Evolutionary conservation across 345 rosid genomes (phyloP), one percentile per base, ranked within the genome.

Genomic region (Dimocarpus longan): DNA sequence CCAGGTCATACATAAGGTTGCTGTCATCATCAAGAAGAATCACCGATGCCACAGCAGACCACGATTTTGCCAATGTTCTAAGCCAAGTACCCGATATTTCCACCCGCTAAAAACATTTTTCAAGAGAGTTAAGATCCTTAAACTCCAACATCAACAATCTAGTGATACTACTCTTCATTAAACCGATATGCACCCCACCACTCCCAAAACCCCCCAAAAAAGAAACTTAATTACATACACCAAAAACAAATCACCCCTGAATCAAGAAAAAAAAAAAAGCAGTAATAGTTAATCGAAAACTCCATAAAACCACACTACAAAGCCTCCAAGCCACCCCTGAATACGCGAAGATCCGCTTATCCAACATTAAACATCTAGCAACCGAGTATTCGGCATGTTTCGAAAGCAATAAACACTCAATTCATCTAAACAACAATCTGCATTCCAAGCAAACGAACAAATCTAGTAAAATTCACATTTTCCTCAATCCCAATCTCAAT

Each of bases 271-370:
- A 26, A 37, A 26, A 26, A 6, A 71, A 12, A 28, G 0, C 40
- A 71, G 21, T 8, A 39, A 11, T 7, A 19, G 5, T 16, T 4
- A 73, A 57, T 19, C 19, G 37, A 63, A 56, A 26, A 21, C 16
- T 71, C 57, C 12, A 16, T 2, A 11, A 70, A 70, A 46, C 13
- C 42, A 70, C 28, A 21, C 73, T 39, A 48, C 10, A 8, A 22
- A 44, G 73, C 54, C 73, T 12, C 56, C 26, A 46, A 11, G 19
- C 6, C 18, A 26, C 6, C 6, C 42, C 42, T 24, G 6, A 13
- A 43, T 13, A 74, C 44, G n/a, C 32, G 22, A 74, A 74, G 68
- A 60, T 74, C 68, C 42, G 54, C 21, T 40, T 21, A 60, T n/a
- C 21, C 15, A 8, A 12, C 56, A 22, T 6, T 21, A 42, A 13